phyloP scores from a whole-genome alignment of 1,284 basidiomycete species.

The Sanghuangporus weigelae region DNA sequence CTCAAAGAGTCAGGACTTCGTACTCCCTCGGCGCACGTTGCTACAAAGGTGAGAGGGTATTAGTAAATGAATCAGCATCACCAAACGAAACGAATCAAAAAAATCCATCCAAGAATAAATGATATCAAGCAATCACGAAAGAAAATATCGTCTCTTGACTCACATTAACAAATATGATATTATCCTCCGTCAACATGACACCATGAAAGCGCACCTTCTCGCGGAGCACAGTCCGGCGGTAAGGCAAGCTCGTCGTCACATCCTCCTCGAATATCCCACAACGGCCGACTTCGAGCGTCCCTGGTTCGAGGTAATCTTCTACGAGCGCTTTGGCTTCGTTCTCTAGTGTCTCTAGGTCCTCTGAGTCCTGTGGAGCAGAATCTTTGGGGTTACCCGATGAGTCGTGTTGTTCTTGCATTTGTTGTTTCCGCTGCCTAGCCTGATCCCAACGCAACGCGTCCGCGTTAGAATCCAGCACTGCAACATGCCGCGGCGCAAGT shows the following conservation, averaged over 20 bases:
- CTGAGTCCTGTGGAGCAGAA: not conserved
- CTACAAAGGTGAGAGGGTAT: too few species aligned
- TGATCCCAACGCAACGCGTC: conserved; percentile 32
- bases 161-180: conserved; percentile 46
- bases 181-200: conserved; percentile 53
- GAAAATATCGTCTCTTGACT: too few species aligned
- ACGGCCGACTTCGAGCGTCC: conserved; percentile 12
- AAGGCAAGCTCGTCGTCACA: conserved; percentile 43
- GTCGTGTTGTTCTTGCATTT: not conserved
- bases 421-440: not conserved
- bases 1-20: conserved; percentile 3
- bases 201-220: conserved; percentile 24
- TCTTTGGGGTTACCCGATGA: not conserved
- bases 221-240: conserved; percentile 25
- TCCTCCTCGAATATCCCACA: conserved; percentile 31
- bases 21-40: conserved; percentile 6
- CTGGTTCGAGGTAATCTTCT: not conserved
- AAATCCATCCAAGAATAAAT: too few species aligned
- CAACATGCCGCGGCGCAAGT: conserved; percentile 21
- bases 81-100: too few species aligned
- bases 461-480: conserved; percentile 50
- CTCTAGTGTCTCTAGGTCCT: not conserved
- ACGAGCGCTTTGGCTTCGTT: not conserved
- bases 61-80: too few species aligned
- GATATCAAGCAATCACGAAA: too few species aligned